phyloP scores from a whole-genome alignment of 768 basidiomycete genomes.

The Boletus tylopilopsis region DNA sequence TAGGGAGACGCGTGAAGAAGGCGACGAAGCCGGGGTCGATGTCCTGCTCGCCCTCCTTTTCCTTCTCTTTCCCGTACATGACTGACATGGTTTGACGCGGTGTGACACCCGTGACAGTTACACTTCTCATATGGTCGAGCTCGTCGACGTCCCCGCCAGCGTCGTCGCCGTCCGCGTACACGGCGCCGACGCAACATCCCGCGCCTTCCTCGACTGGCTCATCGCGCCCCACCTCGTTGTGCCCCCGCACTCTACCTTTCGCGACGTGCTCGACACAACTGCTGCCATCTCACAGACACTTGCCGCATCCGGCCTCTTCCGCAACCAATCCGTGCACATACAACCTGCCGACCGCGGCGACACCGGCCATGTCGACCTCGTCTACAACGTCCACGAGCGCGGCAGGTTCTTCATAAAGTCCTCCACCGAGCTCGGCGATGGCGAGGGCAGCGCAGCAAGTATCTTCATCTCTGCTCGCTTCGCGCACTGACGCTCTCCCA shows the following conservation, averaged over 20 bases:
- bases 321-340: constrained; percentile 57
- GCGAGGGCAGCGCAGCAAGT: constrained; percentile 89
- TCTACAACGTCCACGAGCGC: constrained; percentile 74
- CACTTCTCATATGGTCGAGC: constrained; percentile 20
- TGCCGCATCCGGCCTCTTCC: constrained; percentile 74
- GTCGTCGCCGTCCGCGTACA: constrained; percentile 79
- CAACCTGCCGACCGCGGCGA: constrained; percentile 54
- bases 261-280: constrained; percentile 66
- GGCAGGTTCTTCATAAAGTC: constrained; percentile 76
- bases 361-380: constrained; percentile 69
- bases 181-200: constrained; percentile 70
- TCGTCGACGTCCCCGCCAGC: constrained; percentile 55
- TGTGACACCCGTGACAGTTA: constrained; percentile 23
- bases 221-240: constrained; percentile 57
- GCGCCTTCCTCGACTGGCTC: constrained; percentile 77
- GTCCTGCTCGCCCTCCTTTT: constrained; percentile 48
- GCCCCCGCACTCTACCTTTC: constrained; percentile 39
- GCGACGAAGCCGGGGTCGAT: constrained; percentile 70
- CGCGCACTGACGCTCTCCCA: constrained; percentile 20
- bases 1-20: constrained; percentile 59
- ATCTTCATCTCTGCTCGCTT: neutral
- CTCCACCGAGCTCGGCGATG: constrained; percentile 89
- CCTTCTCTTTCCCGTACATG: constrained; percentile 68
- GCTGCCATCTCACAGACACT: constrained; percentile 64
- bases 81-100: constrained; percentile 39